phyloP scores from a whole-genome alignment of 257 asterid genomes.

The Verbena officinalis region DNA sequence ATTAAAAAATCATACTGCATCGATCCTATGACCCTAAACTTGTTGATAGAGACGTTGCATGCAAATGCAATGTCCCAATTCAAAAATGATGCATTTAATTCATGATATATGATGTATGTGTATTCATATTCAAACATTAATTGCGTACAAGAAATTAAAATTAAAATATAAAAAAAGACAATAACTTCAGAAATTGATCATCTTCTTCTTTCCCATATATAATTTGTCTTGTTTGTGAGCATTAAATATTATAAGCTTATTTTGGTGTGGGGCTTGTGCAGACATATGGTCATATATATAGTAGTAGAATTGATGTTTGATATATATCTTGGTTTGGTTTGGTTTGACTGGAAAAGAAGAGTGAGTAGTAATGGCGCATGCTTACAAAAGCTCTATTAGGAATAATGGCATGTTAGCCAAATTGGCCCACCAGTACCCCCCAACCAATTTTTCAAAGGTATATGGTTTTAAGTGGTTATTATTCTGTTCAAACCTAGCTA shows the following conservation, averaged over 20 bases:
- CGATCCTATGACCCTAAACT: neutral
- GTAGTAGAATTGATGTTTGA: too few relatives aligned
- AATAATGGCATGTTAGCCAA: conserved; percentile 31
- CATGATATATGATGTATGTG: neutral
- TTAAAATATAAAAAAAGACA: neutral
- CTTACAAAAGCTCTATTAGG: conserved; percentile 24
- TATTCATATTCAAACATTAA: too few relatives aligned
- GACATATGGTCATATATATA: neutral
- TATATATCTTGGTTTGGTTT: conserved; percentile 32
- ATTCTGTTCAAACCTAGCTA: conserved; percentile 10
- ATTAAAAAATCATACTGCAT: too few relatives aligned
- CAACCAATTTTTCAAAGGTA: neutral
- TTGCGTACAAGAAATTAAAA: neutral
- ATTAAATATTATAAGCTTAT: neutral
- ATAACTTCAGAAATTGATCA: neutral
- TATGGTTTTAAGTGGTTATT: conserved; percentile 16
- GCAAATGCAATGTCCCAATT: neutral
- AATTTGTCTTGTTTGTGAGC: neutral
- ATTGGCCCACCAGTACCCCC: neutral
- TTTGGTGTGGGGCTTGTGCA: neutral
- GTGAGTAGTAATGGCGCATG: conserved; percentile 27
- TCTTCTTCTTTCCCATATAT: neutral
- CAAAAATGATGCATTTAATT: conserved; percentile 3
- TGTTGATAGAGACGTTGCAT: conserved; percentile 6
- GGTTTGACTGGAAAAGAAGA: conserved; percentile 45